Evolutionary conservation across 306 rosid genomes (phyloP), one percentile per base, ranked within the genome.

Genomic region (Elaeagnus macrophylla): DNA sequence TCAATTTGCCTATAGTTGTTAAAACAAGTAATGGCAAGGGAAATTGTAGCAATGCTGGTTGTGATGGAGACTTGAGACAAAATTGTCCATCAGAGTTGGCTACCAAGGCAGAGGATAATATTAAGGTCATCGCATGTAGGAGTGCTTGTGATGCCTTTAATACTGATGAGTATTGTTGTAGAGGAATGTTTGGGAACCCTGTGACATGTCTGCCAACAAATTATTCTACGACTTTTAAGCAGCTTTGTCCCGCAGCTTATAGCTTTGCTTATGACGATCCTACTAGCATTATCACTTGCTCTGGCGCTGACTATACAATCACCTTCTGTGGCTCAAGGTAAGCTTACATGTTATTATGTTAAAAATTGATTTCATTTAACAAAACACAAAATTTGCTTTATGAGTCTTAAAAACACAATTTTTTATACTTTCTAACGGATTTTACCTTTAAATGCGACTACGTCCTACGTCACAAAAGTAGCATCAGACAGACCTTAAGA

Each of bases 301-400:
- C 81, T 0, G 72, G 75, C 19, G 79, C 84, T 37, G 71, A 78
- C 35, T 81, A 62, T 40, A 37, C 62, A 13, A 67, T 81, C 8
- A 55, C 78, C 39, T 84, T 81, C 67, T 81, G 94, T 41, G 88
- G 69, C 62, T 48, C 76, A 39, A 78, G 88, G 88, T 81, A 56
- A n/a, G n/a, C n/a, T n/a, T n/a, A n/a, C n/a, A n/a, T n/a, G n/a
- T n/a, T n/a, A n/a, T n/a, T n/a, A n/a, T n/a, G n/a, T n/a, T n/a
- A n/a, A n/a, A n/a, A n/a, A n/a, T n/a, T n/a, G n/a, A n/a, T n/a
- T n/a, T n/a, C n/a, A n/a, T n/a, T n/a, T n/a, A n/a, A n/a, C n/a
- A n/a, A n/a, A n/a, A n/a, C n/a, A n/a, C n/a, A n/a, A n/a, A 48
- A 48, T 9, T 48, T 7, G 14, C 13, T 6, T 7, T 7, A 40